Conservation (phyloP, 345 rosid genomes). For the Anastatica hierochuntica region DNA sequence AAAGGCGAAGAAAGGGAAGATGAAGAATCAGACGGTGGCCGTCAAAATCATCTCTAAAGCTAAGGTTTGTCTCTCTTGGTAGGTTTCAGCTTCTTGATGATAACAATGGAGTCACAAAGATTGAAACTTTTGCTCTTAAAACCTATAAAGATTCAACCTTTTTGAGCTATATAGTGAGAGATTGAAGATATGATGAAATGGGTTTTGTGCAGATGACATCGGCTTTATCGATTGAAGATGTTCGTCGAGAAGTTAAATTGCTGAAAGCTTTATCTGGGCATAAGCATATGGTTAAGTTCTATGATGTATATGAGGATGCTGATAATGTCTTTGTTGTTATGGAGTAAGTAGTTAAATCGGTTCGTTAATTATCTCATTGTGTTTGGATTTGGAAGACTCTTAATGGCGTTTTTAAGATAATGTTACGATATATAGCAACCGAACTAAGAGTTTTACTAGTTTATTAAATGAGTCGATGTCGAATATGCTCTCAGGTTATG, state of each 20-base stretch:
- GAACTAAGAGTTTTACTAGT: no score
- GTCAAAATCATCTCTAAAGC: slow-evolving; percentile 93
- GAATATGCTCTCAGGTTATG: slow-evolving; percentile 53
- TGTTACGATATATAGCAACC: no score
- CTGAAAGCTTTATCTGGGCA: slow-evolving; percentile 75
- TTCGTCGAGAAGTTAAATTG: slow-evolving; percentile 87
- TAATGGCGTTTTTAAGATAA: no score
- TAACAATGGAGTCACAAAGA: no score
- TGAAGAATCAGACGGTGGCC: slow-evolving; percentile 70
- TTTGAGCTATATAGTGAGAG: no score
- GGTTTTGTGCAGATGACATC: slow-evolving; percentile 71
- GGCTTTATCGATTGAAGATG: slow-evolving; percentile 78
- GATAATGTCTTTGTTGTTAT: slow-evolving; percentile 71
- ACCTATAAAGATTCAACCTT: no score
- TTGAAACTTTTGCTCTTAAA: no score
- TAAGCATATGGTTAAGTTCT: slow-evolving; percentile 63
- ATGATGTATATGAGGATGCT: slow-evolving; percentile 80
- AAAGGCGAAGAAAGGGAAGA: slow-evolving; percentile 68
- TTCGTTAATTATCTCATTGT: not conserved
- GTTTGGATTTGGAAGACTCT: not conserved
- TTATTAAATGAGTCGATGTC: no score
- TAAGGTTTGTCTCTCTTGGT: slow-evolving; percentile 51
- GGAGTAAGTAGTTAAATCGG: slow-evolving; percentile 55
- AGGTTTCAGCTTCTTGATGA: no score
- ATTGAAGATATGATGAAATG: no score